Percentiles rank a stretch among this genome's conserved stretches.
Conservation (phyloP, 2,329 filamentous ascomycete species). For the Clathrospora elynae region DNA sequence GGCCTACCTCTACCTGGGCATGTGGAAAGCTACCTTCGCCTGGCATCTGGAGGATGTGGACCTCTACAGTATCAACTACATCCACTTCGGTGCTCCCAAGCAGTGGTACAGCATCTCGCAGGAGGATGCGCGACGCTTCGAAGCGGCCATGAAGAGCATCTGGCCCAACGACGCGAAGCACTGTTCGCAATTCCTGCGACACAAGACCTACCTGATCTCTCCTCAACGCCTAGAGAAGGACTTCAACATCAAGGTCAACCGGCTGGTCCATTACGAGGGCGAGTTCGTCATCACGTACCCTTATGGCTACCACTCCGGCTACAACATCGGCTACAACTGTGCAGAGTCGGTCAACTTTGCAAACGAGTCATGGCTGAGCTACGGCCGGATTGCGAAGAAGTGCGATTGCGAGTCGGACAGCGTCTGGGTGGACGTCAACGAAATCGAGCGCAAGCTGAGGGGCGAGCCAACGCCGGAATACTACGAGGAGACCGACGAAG, state of each 20-base stretch:
- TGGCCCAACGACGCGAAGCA: slow-evolving; percentile 96
- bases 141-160: slow-evolving; percentile 91
- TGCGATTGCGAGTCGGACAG: slow-evolving; percentile 97
- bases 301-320: slow-evolving; percentile 97
- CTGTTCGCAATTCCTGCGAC: slow-evolving; percentile 92
- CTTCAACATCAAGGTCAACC: slow-evolving; percentile 95
- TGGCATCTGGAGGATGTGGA: slow-evolving; percentile 99
- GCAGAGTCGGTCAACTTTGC: slow-evolving; percentile 99
- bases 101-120: slow-evolving; percentile 99
- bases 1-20: slow-evolving; percentile 94
- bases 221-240: slow-evolving; percentile 84
- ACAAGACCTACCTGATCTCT: slow-evolving; percentile 97
- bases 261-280: slow-evolving; percentile 90
- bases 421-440: slow-evolving; percentile 96
- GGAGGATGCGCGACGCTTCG: slow-evolving; percentile 88
- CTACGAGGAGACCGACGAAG: slow-evolving; percentile 76
- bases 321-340: slow-evolving; percentile 97
- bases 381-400: slow-evolving; percentile 93
- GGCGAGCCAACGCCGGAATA: slow-evolving; percentile 82
- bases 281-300: slow-evolving; percentile 99
- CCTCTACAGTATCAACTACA: slow-evolving; percentile 99
- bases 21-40: slow-evolving; percentile 99
- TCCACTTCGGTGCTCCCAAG: slow-evolving; percentile 97
- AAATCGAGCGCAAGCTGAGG: slow-evolving; percentile 90
- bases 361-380: slow-evolving; percentile 91